Conservation (phyloP, 1,284 basidiomycete genomes). For the Melanopsichium pennsylvanicum region DNA sequence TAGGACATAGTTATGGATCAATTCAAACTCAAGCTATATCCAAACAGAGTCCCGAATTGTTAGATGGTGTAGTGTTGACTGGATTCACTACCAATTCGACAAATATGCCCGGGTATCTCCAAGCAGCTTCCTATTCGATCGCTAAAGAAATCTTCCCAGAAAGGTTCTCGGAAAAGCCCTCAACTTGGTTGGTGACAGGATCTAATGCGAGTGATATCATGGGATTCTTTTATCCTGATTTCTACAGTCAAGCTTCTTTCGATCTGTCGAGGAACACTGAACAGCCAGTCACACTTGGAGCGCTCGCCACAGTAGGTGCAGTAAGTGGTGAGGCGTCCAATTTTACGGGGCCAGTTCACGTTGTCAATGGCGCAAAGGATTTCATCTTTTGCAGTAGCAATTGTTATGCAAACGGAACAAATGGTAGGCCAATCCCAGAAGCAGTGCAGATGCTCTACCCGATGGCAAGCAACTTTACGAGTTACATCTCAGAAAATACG, state of each 20-base stretch:
- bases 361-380: slow-evolving; percentile 67
- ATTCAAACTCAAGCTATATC: slow-evolving; percentile 57
- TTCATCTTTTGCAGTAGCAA: slow-evolving; percentile 62
- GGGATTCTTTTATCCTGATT: slow-evolving; percentile 67
- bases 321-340: slow-evolving; percentile 46
- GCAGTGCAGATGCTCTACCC: slow-evolving; percentile 44
- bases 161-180: slow-evolving; percentile 21
- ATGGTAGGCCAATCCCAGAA: slow-evolving; percentile 19
- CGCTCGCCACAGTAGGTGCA: slow-evolving; percentile 56
- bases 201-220: slow-evolving; percentile 63
- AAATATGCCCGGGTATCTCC: slow-evolving; percentile 48
- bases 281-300: slow-evolving; percentile 65
- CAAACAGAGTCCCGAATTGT: slow-evolving; percentile 45
- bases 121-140: slow-evolving; percentile 58
- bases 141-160: slow-evolving; percentile 56
- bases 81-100: slow-evolving; percentile 60
- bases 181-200: slow-evolving; percentile 53
- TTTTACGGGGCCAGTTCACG: slow-evolving; percentile 65
- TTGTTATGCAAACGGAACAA: slow-evolving; percentile 50
- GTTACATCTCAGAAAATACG: slow-evolving; percentile 31
- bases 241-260: slow-evolving; percentile 62
- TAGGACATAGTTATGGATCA: slow-evolving; percentile 39
- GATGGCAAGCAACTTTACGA: slow-evolving; percentile 35
- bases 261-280: slow-evolving; percentile 47
- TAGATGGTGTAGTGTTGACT: slow-evolving; percentile 65